These are phyloP conservation scores for Hansenula sp. DNA, from an alignment of 1,139 yeast genomes.

Conservation along the genomic window DNA sequence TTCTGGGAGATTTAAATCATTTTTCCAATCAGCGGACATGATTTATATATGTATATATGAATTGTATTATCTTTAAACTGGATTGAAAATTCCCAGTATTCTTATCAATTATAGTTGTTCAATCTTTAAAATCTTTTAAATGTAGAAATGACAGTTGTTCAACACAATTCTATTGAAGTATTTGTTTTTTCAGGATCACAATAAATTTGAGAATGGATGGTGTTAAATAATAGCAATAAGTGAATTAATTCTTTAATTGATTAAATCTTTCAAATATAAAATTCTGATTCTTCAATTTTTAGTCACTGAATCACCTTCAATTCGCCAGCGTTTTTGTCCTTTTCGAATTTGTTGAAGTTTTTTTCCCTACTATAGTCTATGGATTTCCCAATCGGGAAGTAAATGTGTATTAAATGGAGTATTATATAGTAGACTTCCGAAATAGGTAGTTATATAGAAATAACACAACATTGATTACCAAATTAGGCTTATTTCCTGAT, in stretches of 20 bases:
- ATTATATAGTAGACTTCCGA: neutral
- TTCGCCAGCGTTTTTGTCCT: neutral
- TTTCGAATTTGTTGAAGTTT: constrained; percentile 1
- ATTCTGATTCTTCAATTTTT: too few species aligned
- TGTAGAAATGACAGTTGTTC: too few species aligned
- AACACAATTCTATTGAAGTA: too few species aligned
- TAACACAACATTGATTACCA: neutral
- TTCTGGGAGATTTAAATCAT: constrained; percentile 65
- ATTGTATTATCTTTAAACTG: neutral
- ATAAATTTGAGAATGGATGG: too few species aligned
- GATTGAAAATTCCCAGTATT: neutral
- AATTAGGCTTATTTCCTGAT: neutral
- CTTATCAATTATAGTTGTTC: too few species aligned
- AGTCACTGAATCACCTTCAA: neutral
- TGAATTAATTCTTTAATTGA: too few species aligned
- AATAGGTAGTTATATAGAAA: neutral
- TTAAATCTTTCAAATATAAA: too few species aligned
- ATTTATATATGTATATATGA: neutral
- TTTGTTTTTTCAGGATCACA: too few species aligned
- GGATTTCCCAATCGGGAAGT: neutral
- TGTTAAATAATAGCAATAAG: too few species aligned
- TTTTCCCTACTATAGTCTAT: neutral
- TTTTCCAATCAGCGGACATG: constrained; percentile 56
- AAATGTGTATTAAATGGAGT: neutral
- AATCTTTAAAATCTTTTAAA: too few species aligned